Percentiles rank a stretch among this genome's conserved stretches.
These are phyloP conservation scores for Onygena corvina DNA, from an alignment of 2,329 filamentous ascomycete species.

Conservation along the genomic window DNA sequence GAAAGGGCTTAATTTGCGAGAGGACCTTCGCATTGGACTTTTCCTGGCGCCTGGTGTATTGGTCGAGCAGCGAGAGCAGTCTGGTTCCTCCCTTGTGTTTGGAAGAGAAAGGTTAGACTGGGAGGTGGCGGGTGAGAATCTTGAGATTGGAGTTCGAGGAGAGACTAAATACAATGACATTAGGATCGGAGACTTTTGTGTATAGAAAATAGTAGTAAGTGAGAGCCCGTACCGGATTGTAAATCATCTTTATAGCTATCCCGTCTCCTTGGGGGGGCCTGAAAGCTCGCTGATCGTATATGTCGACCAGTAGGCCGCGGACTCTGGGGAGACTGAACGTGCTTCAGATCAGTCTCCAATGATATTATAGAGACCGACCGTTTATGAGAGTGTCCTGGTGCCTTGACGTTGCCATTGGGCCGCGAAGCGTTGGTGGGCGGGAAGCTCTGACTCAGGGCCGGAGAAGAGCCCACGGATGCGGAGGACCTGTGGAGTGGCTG, in stretches of 20 bases:
- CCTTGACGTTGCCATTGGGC: slow-evolving; percentile 18
- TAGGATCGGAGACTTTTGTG: not conserved
- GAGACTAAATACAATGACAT: slow-evolving; percentile 15
- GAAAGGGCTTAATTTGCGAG: slow-evolving; percentile 1
- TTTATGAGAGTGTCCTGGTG: slow-evolving; percentile 49
- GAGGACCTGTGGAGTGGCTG: slow-evolving; percentile 28
- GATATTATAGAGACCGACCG: slow-evolving; percentile 74
- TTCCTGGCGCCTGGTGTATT: slow-evolving; percentile 23
- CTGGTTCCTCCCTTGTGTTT: slow-evolving; percentile 26
- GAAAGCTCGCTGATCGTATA: slow-evolving; percentile 67
- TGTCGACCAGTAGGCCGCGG: slow-evolving; percentile 52
- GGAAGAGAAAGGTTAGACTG: slow-evolving; percentile 21
- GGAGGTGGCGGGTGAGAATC: slow-evolving; percentile 23
- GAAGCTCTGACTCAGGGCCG: slow-evolving; percentile 31
- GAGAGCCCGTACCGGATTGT: slow-evolving; percentile 22
- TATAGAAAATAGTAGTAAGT: not conserved
- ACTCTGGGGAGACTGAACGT: slow-evolving; percentile 26
- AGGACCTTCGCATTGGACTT: slow-evolving; percentile 10
- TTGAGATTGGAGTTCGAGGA: slow-evolving; percentile 27
- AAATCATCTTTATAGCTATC: slow-evolving; percentile 31
- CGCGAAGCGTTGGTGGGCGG: slow-evolving; percentile 21
- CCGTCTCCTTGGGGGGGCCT: slow-evolving; percentile 49
- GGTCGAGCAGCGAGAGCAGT: slow-evolving; percentile 12
- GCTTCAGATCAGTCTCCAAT: slow-evolving; percentile 43
- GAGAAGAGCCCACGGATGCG: slow-evolving; percentile 32